Base-by-base conservation (phyloP, 2,329 filamentous ascomycete species). In the Botrytis squamosa region DNA sequence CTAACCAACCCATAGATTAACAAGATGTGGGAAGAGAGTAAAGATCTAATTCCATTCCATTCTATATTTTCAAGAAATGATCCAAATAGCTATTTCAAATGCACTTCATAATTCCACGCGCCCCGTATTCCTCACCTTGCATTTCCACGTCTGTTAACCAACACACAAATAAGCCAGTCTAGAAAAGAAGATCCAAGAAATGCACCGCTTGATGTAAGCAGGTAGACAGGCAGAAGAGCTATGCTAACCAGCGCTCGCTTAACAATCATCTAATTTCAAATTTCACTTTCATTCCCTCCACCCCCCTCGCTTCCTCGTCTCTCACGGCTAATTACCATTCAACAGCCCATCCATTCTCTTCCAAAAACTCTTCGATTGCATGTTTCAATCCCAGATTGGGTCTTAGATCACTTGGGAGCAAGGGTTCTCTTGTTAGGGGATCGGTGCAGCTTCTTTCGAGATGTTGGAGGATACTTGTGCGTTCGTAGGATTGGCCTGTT, bases 401-500 rank as follows among this genome's bases (percentile, higher is more conserved):
- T 60, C 94, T 86, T 71, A 98, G 82, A 63, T 98, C 94, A 1
- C 86, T 84, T 0, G 89, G 85, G 0, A 83, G 83, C 67, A 98
- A 86, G 0, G 92, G 89, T 75, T 94, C 91, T 60, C 95, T 87
- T 0, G 95, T 98, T 52, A 98, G 82, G 0, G 96, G 96, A 81
- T 99, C 96, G 22, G 89, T 92, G 0, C 87, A 86, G 49, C 89
- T 89, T 36, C 92, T 87, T 79, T 92, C 91, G 40, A 99, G 86
- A 81, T 98, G 94, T 82, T 97, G 94, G 80, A 94, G 86, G 75
- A 99, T 92, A 25, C 93, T 93, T 0, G 93, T 87, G 60, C 95
- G 89, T 82, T 98, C 96, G 81, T 97, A 99, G 1, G 92, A 96
- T 76, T 95, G 93, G 20, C 96, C 96, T 1, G 92, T 95, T 79